Percentiles rank a stretch among this genome's conserved stretches.
Evolutionary conservation across 805 yeast genomes (phyloP).

Genomic region (Starmerella khaoyaiensis): DNA sequence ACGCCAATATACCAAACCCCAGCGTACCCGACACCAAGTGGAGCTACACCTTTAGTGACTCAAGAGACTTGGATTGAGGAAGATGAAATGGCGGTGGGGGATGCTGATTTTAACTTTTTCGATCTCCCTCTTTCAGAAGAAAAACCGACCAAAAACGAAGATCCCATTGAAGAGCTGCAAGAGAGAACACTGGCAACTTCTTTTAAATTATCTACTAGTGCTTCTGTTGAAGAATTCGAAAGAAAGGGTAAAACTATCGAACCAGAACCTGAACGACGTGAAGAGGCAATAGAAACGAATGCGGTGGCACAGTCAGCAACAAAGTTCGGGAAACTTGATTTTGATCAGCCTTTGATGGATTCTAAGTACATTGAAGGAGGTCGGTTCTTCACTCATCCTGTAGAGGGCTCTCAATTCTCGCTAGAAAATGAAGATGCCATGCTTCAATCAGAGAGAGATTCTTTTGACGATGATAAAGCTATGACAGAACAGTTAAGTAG

Average conservation of each 20-base stretch:
- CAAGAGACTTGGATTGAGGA: constrained; percentile 12
- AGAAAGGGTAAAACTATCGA: neutral
- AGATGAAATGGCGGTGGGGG: constrained; percentile 30
- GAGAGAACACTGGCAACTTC: no score
- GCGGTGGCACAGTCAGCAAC: constrained; percentile 33
- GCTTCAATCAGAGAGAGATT: no score
- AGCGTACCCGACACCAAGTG: constrained; percentile 14
- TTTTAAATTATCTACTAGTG: no score
- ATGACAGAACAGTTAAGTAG: no score
- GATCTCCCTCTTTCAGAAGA: constrained; percentile 22
- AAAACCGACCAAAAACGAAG: constrained; percentile 9
- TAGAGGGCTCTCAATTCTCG: no score
- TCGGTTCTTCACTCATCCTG: constrained; percentile 72
- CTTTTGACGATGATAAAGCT: no score
- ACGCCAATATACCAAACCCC: constrained; percentile 12
- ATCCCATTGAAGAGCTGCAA: no score
- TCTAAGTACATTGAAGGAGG: constrained; percentile 85
- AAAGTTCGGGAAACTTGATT: constrained; percentile 64
- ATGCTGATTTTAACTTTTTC: constrained; percentile 35
- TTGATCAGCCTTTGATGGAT: constrained; percentile 62
- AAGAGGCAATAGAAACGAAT: neutral
- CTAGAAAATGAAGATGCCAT: no score
- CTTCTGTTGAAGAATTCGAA: no score
- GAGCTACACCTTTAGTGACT: constrained; percentile 1
- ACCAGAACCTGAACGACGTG: constrained; percentile 12